phyloP scores from a whole-genome alignment of 345 rosid genomes.

The Nasturtium officinale region DNA sequence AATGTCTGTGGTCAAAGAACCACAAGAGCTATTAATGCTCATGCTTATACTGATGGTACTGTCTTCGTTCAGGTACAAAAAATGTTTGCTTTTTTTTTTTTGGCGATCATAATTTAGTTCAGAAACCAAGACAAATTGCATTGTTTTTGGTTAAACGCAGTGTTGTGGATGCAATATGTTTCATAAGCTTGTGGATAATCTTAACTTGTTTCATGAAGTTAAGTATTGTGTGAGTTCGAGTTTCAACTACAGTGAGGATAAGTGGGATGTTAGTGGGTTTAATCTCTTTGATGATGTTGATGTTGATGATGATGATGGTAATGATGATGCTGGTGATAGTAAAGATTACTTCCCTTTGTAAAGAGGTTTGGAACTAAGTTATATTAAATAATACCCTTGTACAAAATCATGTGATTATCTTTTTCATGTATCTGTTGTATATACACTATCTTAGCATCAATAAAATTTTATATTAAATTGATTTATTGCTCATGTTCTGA shows the following conservation, averaged over 20 bases:
- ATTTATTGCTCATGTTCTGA: neutral
- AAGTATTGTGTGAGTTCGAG: conserved; percentile 74
- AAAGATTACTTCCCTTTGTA: conserved; percentile 48
- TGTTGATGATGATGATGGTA: neutral
- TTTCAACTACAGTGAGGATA: conserved; percentile 58
- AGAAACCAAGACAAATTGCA: neutral
- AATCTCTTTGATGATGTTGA: conserved; percentile 55
- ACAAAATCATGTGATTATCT: conserved; percentile 43
- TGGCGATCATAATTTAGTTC: neutral
- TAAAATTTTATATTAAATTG: conserved; percentile 21
- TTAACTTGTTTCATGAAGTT: conserved; percentile 89
- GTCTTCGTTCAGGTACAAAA: conserved; percentile 80
- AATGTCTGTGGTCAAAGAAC: conserved; percentile 90
- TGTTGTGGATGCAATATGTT: conserved; percentile 94
- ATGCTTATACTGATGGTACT: conserved; percentile 91
- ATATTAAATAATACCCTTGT: conserved; percentile 29
- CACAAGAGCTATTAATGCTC: conserved; percentile 86
- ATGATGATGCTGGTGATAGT: conserved; percentile 27
- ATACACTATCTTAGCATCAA: conserved; percentile 36
- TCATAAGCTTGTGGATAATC: conserved; percentile 91
- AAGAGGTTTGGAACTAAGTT: conserved; percentile 41
- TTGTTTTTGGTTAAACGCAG: conserved; percentile 41
- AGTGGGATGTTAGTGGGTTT: conserved; percentile 61
- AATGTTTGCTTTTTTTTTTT: neutral
- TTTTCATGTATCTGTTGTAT: conserved; percentile 47